Evolutionary conservation across 2,329 filamentous ascomycete species (phyloP), one percentile per base, ranked within the genome.

Genomic region (Zymoseptoria tritici): DNA sequence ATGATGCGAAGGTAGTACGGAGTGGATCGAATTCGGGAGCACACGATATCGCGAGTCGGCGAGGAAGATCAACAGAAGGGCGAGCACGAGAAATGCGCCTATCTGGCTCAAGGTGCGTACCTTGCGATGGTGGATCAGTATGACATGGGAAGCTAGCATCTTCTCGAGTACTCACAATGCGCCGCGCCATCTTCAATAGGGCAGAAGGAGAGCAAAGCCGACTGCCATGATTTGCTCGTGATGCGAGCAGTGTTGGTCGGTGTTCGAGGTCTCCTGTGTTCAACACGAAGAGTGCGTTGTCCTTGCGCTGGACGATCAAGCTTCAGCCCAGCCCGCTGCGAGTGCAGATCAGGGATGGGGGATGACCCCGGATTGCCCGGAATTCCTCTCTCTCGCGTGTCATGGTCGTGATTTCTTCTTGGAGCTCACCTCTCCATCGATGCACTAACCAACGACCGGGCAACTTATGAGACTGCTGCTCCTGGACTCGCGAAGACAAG

Each of bases 21-120:
- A 88, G 79, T 97, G 92, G 67, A 97, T 88, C 61, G 88, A 84
- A 69, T 86, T 85, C 50, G 92, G 92, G 42, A 97, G 85, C 61
- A 97, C 88, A 67, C 89, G 84, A 78, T 94, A 96, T 73, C 88
- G 90, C 71, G 87, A 89, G 77, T 97, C 92, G 78, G 96, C 86
- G 74, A 96, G 82, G 74, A 93, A 85, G 69, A 93, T 76, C 68
- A 92, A 72, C 66, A 93, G 79, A 66, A 88, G 83, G 67, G 76
- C 69, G 70, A 91, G 78, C 66, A 83, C 73, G 58, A 84, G 80
- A 59, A 91, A 80, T 59, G 85, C 79, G 64, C 82, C 79, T 71
- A 94, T 84, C 81, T 97, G 90, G 72, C 88, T 80, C 71, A 88
- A 83, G 64, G 91, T 91, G 65, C 79, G 77, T 90, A 96, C 58